Base-by-base conservation (phyloP, 129 eudicot species). In the Mikania micrantha region DNA sequence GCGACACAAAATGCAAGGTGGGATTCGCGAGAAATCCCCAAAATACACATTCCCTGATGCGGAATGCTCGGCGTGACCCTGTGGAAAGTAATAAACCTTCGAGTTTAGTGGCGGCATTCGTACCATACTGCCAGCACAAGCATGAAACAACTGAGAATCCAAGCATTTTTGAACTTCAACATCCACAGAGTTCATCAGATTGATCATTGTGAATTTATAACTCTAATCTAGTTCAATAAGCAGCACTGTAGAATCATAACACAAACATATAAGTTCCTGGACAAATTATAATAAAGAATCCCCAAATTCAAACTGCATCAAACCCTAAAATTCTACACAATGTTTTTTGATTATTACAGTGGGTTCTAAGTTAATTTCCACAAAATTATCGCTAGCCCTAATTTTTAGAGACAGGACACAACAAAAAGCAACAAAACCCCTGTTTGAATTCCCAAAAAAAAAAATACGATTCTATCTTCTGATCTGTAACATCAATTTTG, bases 81-180 rank as follows among this genome's bases (percentile, higher is more conserved):
- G 91, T 16, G 98, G 98, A 44, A 91, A 85, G 67, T 91, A 91
- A 60, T 75, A 85, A 54, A 86, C 98, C 73, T 47, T 61, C 2
- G 95, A 82, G 63, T 83, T 70, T 35, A 77, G 49, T 2, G 77
- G 7, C 22, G 98, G 98, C 49, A 92, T 72, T 9, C 67, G 74
- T 4, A 84, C 81, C 60, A 74, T 64, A 36, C 66, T 60, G 21
- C 98, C 98, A 36, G 96, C 98, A 52, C 84, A 77, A 5, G 96
- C 96, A 13, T 60, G 72, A 96, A 96, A 92, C 73, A 92, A 77
- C 72, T 84, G 89, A 7, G 95, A 79, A 65, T 92, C 95, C 83
- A 92, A 68, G 72, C 86, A 60, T 45, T 75, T 87, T 36, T 84
- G 78, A 70, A 40, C 77, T 73, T 77, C 91, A 71, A 78, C 80